These are phyloP conservation scores for Escovopsis sp. DNA, from an alignment of 2,329 filamentous ascomycete species.

Conservation along the genomic window DNA sequence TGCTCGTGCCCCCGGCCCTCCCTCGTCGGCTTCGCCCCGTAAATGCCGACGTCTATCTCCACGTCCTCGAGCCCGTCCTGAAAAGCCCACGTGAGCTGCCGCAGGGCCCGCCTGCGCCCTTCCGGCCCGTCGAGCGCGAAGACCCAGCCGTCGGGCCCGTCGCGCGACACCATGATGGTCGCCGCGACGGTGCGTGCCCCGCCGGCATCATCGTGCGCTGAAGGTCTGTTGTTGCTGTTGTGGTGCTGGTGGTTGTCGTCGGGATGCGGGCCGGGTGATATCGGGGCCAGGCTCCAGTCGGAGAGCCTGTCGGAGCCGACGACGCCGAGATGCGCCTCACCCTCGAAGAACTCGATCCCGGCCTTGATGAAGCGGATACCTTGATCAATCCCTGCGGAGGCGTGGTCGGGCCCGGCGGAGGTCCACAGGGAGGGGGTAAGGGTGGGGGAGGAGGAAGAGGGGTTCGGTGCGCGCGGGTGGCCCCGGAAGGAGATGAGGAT, in stretches of 20 bases:
- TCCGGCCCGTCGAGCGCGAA: conserved; percentile 5
- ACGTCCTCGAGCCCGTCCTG: conserved; percentile 3
- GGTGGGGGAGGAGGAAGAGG: too few relatives aligned
- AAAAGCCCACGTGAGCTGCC: conserved; percentile 8
- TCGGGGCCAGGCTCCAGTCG: conserved; percentile 8
- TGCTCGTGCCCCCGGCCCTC: conserved; percentile 4
- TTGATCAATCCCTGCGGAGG: neutral
- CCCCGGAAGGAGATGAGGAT: conserved; percentile 5
- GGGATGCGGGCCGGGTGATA: too few relatives aligned
- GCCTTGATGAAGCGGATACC: conserved; percentile 8
- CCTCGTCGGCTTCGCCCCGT: conserved; percentile 9
- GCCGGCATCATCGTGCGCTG: neutral
- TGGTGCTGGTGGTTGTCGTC: too few relatives aligned
- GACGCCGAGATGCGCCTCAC: conserved; percentile 6
- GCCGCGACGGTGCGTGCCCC: conserved; percentile 4
- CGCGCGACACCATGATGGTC: conserved; percentile 6
- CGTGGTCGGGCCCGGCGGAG: too few relatives aligned
- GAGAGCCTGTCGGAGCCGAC: conserved; percentile 8
- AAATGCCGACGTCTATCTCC: conserved; percentile 6
- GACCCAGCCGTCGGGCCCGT: conserved; percentile 8
- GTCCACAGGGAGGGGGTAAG: too few relatives aligned
- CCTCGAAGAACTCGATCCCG: conserved; percentile 8
- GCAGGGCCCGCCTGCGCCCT: conserved; percentile 3
- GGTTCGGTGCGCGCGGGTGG: neutral
- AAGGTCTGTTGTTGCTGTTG: too few relatives aligned